Evolutionary conservation across 768 basidiomycete species (phyloP).

Genomic region (Kwoniella pini): DNA sequence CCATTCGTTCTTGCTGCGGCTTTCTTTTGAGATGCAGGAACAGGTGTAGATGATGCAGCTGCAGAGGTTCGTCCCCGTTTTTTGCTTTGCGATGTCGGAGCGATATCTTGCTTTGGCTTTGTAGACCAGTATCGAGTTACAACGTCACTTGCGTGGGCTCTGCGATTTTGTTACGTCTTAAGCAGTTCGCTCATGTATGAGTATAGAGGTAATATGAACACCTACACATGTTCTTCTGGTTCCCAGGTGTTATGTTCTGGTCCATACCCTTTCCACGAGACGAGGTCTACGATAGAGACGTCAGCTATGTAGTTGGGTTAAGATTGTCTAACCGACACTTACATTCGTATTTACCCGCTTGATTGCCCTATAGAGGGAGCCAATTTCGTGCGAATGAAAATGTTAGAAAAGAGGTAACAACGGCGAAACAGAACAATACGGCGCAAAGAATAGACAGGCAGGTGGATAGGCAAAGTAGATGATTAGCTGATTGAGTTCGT

Average conservation of each 20-base stretch:
- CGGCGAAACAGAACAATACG: too few relatives aligned
- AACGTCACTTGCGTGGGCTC: constrained; percentile 37
- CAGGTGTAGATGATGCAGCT: constrained; percentile 9
- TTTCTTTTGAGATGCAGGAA: constrained; percentile 24
- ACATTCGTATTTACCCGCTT: constrained; percentile 25
- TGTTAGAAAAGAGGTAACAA: too few relatives aligned
- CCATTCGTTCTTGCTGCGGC: constrained; percentile 16
- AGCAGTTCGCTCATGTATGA: too few relatives aligned
- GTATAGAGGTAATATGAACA: too few relatives aligned
- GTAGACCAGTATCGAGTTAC: constrained; percentile 45
- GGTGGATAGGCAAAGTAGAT: too few relatives aligned
- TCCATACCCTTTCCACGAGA: constrained; percentile 53
- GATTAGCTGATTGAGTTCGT: too few relatives aligned
- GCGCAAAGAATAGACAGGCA: too few relatives aligned
- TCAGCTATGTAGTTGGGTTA: background rate
- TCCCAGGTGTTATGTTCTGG: constrained; percentile 52
- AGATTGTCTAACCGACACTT: constrained; percentile 31
- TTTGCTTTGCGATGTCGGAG: constrained; percentile 3
- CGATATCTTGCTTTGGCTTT: constrained; percentile 30
- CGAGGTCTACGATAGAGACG: constrained; percentile 32
- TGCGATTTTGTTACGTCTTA: background rate
- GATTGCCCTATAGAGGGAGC: background rate
- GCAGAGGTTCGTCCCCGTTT: constrained; percentile 21
- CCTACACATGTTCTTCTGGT: constrained; percentile 50
- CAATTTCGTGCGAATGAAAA: too few relatives aligned